phyloP scores from a whole-genome alignment of 495 filamentous ascomycete species.

The Chaetomidium leptoderma region DNA sequence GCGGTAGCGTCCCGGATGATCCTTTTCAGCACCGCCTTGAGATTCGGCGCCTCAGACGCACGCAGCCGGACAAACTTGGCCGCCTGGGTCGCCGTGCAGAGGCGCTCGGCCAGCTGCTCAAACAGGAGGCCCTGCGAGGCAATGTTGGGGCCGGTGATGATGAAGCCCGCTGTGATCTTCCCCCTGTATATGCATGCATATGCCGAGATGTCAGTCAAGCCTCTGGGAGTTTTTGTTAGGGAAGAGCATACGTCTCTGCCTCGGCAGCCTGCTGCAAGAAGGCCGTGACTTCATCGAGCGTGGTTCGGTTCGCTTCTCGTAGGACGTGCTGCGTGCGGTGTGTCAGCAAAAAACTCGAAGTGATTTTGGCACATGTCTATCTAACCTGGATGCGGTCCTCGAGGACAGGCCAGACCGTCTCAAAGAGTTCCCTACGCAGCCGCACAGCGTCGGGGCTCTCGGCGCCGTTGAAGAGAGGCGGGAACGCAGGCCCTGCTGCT shows the following conservation, averaged over 20 bases:
- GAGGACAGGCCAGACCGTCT: constrained; percentile 62
- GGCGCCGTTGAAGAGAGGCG: constrained; percentile 57
- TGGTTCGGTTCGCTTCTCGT: constrained; percentile 56
- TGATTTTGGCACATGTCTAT: background rate
- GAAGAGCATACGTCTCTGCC: constrained; percentile 21
- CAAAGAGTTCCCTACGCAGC: constrained; percentile 58
- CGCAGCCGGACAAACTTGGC: constrained; percentile 67
- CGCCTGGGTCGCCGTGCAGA: constrained; percentile 45
- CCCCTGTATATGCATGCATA: constrained; percentile 9
- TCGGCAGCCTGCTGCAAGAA: constrained; percentile 68
- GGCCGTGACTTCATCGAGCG: constrained; percentile 56
- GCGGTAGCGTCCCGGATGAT: constrained; percentile 60
- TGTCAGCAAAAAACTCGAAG: background rate
- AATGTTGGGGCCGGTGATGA: constrained; percentile 83
- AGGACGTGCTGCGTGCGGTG: constrained; percentile 49
- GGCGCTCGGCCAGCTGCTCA: constrained; percentile 56
- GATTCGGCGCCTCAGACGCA: constrained; percentile 71
- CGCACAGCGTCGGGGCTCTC: constrained; percentile 52
- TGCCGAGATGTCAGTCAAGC: constrained; percentile 16
- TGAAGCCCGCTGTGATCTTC: constrained; percentile 70
- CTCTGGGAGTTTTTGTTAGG: no score
- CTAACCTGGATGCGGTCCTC: constrained; percentile 64
- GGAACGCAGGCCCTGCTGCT: constrained; percentile 42
- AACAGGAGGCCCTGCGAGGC: constrained; percentile 72
- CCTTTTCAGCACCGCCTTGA: constrained; percentile 78